A percentile compares a stretch with the other conserved stretches of the same genome.
Conservation (phyloP, 805 yeast genomes). For the Metschnikowia amazonensis region DNA sequence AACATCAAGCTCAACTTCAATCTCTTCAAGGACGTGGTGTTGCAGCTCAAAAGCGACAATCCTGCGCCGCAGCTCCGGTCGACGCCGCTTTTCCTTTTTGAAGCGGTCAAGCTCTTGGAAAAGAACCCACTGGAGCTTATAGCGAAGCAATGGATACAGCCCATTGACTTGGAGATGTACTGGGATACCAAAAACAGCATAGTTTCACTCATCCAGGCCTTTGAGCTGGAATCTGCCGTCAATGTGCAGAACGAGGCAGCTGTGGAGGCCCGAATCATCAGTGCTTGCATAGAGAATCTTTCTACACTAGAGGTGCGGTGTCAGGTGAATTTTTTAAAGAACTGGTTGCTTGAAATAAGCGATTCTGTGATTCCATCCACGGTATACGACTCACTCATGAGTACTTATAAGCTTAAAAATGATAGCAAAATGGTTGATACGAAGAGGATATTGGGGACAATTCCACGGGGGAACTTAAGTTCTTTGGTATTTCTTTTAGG, state of each 20-base stretch:
- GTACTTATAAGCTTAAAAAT: slow-evolving; percentile 15
- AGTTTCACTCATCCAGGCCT: slow-evolving; percentile 22
- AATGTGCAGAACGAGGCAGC: slow-evolving; percentile 18
- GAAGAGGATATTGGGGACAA: slow-evolving; percentile 25
- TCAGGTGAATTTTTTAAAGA: slow-evolving; percentile 32
- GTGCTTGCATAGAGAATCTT: slow-evolving; percentile 11
- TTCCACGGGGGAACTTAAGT: slow-evolving; percentile 39
- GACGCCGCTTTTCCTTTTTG: slow-evolving; percentile 29
- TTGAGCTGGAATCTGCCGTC: slow-evolving; percentile 5
- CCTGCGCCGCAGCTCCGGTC: slow-evolving; percentile 25
- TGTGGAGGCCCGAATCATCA: slow-evolving; percentile 9
- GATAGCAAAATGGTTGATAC: slow-evolving; percentile 16
- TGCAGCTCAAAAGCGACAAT: slow-evolving; percentile 24
- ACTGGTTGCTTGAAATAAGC: slow-evolving; percentile 40
- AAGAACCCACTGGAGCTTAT: not conserved
- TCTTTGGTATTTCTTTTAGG: slow-evolving; percentile 35
- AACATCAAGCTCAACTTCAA: slow-evolving; percentile 37
- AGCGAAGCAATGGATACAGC: slow-evolving; percentile 25
- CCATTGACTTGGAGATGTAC: slow-evolving; percentile 30
- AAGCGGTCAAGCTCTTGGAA: slow-evolving; percentile 21
- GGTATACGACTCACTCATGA: slow-evolving; percentile 32
- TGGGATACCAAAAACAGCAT: slow-evolving; percentile 35
- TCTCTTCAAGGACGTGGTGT: slow-evolving; percentile 38
- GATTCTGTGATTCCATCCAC: slow-evolving; percentile 42
- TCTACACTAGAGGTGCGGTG: slow-evolving; percentile 5